A percentile compares a stretch with the other conserved stretches of the same genome.
These are phyloP conservation scores for Whalleya microplaca DNA, from an alignment of 2,329 filamentous ascomycete species.

Conservation along the genomic window DNA sequence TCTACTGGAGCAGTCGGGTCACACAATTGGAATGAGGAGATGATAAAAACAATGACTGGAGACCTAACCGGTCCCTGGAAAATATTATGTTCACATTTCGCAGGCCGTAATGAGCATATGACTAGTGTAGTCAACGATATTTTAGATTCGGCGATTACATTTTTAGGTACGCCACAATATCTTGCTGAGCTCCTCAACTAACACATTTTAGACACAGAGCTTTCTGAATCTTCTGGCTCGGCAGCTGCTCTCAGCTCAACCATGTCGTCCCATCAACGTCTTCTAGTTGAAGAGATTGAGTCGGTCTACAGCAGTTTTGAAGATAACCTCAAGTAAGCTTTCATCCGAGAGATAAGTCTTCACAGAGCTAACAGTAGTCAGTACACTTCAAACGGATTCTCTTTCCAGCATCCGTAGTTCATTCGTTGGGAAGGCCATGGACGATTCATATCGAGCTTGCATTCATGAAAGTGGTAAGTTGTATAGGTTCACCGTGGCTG, in stretches of 20 bases:
- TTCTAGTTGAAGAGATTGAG: constrained; percentile 33
- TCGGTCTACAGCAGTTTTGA: constrained; percentile 30
- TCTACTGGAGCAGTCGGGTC: constrained; percentile 29
- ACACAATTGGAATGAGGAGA: constrained; percentile 52
- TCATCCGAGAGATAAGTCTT: constrained; percentile 13
- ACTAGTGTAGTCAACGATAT: constrained; percentile 16
- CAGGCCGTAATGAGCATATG: constrained; percentile 15
- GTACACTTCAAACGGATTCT: constrained; percentile 39
- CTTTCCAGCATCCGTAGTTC: constrained; percentile 44
- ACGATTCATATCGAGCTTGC: constrained; percentile 37
- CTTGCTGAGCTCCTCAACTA: too few species aligned
- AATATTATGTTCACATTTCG: constrained; percentile 21
- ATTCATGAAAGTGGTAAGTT: constrained; percentile 40
- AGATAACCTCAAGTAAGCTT: neutral
- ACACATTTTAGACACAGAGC: too few species aligned
- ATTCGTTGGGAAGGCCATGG: constrained; percentile 42
- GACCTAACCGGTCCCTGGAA: constrained; percentile 42
- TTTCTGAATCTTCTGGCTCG: neutral
- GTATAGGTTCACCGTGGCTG: neutral
- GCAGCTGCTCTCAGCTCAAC: constrained; percentile 29
- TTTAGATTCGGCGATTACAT: constrained; percentile 12
- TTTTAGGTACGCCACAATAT: neutral
- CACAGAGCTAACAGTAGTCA: constrained; percentile 19
- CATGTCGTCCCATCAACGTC: constrained; percentile 33
- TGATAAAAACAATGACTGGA: constrained; percentile 41